Evolutionary conservation across 768 basidiomycete genomes (phyloP).

Genomic region (Lentinula sp.): DNA sequence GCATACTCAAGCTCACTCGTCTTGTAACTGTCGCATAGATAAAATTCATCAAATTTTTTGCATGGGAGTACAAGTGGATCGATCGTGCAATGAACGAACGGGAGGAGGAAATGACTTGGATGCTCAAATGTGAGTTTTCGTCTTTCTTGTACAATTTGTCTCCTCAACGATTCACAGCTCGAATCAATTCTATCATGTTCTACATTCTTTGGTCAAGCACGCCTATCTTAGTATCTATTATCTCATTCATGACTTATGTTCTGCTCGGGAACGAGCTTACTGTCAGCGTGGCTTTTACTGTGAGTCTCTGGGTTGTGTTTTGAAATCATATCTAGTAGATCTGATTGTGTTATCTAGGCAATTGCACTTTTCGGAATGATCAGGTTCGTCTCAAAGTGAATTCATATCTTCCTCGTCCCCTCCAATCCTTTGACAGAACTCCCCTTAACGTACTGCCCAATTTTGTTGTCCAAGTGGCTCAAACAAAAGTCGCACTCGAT

Average conservation of each 20-base stretch:
- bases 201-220: conserved; percentile 66
- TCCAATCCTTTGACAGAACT: conserved; percentile 24
- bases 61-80: conserved; percentile 78
- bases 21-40: conserved; percentile 26
- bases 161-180: conserved; percentile 30
- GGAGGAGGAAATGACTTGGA: conserved; percentile 67
- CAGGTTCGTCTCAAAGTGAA: conserved; percentile 29
- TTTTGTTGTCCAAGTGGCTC: conserved; percentile 74
- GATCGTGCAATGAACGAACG: conserved; percentile 57
- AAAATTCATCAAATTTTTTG: conserved; percentile 82
- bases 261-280: conserved; percentile 70
- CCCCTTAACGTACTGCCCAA: conserved; percentile 79
- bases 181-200: conserved; percentile 70
- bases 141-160: background rate
- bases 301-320: conserved; percentile 21
- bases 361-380: conserved; percentile 87
- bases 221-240: conserved; percentile 74
- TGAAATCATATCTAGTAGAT: background rate
- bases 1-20: background rate
- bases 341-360: conserved; percentile 29
- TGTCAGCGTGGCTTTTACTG: conserved; percentile 79
- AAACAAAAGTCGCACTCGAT: conserved; percentile 58
- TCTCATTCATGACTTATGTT: conserved; percentile 73
- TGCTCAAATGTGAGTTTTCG: conserved; percentile 51
- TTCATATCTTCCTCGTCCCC: background rate